Evolutionary conservation across 345 rosid species (phyloP).

Genomic region (Citrus sp.): DNA sequence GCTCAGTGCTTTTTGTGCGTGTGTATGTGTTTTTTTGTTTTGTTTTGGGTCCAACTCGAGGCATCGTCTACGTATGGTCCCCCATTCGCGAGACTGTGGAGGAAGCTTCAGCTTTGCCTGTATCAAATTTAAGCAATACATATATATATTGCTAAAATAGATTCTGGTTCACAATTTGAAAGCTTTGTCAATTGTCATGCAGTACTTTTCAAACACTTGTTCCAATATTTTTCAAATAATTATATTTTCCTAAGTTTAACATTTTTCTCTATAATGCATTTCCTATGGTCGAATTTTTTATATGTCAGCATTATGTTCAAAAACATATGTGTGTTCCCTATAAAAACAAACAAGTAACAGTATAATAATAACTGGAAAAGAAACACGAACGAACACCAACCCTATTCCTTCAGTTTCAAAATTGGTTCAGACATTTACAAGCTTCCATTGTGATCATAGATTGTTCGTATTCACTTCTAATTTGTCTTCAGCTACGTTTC

Average conservation of each 20-base stretch:
- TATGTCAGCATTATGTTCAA: not conserved
- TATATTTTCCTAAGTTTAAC: not conserved
- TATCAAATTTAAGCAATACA: not conserved
- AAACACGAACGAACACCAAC: not conserved
- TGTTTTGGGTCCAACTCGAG: not conserved
- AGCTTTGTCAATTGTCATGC: too few relatives aligned
- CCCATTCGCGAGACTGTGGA: not conserved
- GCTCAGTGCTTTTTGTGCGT: not conserved
- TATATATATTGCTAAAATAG: not conserved
- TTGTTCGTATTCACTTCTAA: constrained; percentile 23
- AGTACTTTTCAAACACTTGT: not conserved
- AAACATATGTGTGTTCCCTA: not conserved
- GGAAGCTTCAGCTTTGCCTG: not conserved
- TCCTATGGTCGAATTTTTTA: not conserved
- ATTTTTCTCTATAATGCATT: not conserved
- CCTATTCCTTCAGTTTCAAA: not conserved
- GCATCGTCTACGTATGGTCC: not conserved
- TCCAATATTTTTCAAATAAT: not conserved
- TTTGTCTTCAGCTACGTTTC: constrained; percentile 27
- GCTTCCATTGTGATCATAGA: constrained; percentile 16
- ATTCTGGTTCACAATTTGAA: not conserved
- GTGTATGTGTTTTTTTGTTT: too few relatives aligned
- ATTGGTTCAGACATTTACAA: constrained; percentile 16
- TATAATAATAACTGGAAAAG: not conserved
- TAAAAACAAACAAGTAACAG: not conserved